Evolutionary conservation across 169 alveolate genomes (phyloP).

Genomic region (Theileria equi): DNA sequence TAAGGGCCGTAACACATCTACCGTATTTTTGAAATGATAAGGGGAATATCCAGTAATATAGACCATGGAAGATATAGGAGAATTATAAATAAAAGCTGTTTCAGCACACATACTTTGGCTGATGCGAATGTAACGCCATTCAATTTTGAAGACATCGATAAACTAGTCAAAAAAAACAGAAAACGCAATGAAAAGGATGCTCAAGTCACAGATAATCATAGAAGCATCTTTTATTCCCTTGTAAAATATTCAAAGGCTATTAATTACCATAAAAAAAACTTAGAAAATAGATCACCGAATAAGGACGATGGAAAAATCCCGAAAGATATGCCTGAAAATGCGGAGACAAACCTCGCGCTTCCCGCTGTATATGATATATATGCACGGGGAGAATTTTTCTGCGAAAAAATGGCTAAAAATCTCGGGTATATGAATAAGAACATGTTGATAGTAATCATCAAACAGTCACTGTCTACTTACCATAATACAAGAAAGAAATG

Average conservation of each 20-base stretch:
- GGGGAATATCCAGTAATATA: too few species aligned
- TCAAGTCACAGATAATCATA: neutral
- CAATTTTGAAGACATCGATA: slow-evolving; percentile 21
- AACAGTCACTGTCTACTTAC: slow-evolving; percentile 43
- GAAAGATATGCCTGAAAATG: neutral
- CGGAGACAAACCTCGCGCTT: neutral
- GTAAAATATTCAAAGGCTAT: slow-evolving; percentile 9
- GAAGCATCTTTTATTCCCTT: slow-evolving; percentile 8
- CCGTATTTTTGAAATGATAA: too few species aligned
- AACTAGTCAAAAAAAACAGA: slow-evolving; percentile 10
- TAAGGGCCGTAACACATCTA: too few species aligned
- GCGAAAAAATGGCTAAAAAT: slow-evolving; percentile 16
- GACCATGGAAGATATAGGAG: too few species aligned
- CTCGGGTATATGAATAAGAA: slow-evolving; percentile 14
- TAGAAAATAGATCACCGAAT: neutral
- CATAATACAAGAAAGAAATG: slow-evolving; percentile 9
- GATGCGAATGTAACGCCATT: slow-evolving; percentile 26
- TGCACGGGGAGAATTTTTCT: slow-evolving; percentile 15
- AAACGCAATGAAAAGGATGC: neutral
- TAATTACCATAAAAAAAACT: neutral
- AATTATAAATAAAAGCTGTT: too few species aligned
- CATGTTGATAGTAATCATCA: slow-evolving; percentile 35
- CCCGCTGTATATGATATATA: neutral
- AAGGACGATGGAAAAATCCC: neutral
- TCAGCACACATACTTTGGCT: too few species aligned